Evolutionary conservation across 2,329 filamentous ascomycete species (phyloP).

Genomic region (Hirsutella minnesotensis): DNA sequence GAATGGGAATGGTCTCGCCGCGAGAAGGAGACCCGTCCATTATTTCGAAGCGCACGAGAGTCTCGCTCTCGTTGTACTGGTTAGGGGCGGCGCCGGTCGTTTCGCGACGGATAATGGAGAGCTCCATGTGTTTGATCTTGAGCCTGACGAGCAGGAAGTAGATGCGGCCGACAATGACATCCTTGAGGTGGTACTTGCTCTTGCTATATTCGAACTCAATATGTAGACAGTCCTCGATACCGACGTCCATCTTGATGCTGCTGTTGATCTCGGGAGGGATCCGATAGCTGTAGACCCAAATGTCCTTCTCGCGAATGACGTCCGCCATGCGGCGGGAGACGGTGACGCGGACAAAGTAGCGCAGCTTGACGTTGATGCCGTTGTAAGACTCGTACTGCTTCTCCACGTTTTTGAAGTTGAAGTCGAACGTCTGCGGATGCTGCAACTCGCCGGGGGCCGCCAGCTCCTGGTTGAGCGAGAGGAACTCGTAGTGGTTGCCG

Average conservation of each 20-base stretch:
- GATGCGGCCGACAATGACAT: slow-evolving; percentile 96
- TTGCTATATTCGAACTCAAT: slow-evolving; percentile 99
- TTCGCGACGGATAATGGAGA: slow-evolving; percentile 93
- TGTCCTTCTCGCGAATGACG: slow-evolving; percentile 96
- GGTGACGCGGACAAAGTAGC: slow-evolving; percentile 95
- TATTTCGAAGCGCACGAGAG: slow-evolving; percentile 95
- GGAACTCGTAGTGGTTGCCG: slow-evolving; percentile 98
- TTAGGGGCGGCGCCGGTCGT: slow-evolving; percentile 95
- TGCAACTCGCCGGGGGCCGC: slow-evolving; percentile 95
- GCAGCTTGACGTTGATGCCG: slow-evolving; percentile 97
- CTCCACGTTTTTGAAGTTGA: slow-evolving; percentile 99
- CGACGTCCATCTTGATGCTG: slow-evolving; percentile 99
- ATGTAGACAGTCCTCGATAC: slow-evolving; percentile 97
- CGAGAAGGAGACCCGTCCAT: slow-evolving; percentile 99
- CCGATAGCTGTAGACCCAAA: slow-evolving; percentile 98
- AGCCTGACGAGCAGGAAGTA: slow-evolving; percentile 94
- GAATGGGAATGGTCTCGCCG: slow-evolving; percentile 89
- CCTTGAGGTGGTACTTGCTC: slow-evolving; percentile 97
- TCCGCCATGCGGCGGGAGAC: slow-evolving; percentile 96
- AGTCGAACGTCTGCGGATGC: slow-evolving; percentile 96
- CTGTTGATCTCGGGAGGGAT: slow-evolving; percentile 97
- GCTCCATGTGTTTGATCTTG: slow-evolving; percentile 99
- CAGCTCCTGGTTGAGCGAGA: slow-evolving; percentile 91
- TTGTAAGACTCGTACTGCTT: slow-evolving; percentile 99
- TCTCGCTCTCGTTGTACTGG: slow-evolving; percentile 99